These are phyloP conservation scores for Xylaria bambusicola DNA, from an alignment of 495 filamentous ascomycete species.

Conservation along the genomic window DNA sequence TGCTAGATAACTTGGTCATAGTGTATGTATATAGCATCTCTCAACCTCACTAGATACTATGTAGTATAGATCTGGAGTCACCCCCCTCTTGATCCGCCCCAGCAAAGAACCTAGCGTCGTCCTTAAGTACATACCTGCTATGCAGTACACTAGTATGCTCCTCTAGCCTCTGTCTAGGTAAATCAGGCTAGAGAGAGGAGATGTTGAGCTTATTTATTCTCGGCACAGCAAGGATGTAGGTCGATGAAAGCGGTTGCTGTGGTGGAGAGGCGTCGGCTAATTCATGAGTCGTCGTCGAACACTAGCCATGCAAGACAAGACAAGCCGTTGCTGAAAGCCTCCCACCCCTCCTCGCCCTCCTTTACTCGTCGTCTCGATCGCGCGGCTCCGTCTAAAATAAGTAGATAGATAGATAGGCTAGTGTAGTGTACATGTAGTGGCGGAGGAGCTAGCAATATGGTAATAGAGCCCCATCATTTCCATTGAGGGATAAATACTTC, in stretches of 20 bases:
- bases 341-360: background rate
- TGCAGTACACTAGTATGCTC: too few relatives aligned
- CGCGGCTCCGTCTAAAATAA: slow-evolving; percentile 6
- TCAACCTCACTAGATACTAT: too few relatives aligned
- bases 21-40: background rate
- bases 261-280: slow-evolving; percentile 12
- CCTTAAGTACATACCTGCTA: too few relatives aligned
- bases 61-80: background rate
- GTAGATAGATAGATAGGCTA: too few relatives aligned
- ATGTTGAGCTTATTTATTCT: background rate
- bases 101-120: background rate
- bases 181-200: too few relatives aligned
- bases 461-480: too few relatives aligned
- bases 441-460: background rate
- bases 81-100: background rate
- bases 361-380: too few relatives aligned
- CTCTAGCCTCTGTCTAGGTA: too few relatives aligned
- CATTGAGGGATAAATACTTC: too few relatives aligned
- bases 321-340: slow-evolving; percentile 1
- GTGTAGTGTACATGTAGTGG: too few relatives aligned
- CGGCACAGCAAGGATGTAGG: slow-evolving; percentile 4
- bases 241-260: slow-evolving; percentile 17
- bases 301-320: slow-evolving; percentile 10
- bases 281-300: background rate
- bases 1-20: too few relatives aligned